Percentiles rank a stretch among this genome's conserved stretches.
Evolutionary conservation across 2,329 filamentous ascomycete genomes (phyloP).

Genomic region (Talaromyces sp.): DNA sequence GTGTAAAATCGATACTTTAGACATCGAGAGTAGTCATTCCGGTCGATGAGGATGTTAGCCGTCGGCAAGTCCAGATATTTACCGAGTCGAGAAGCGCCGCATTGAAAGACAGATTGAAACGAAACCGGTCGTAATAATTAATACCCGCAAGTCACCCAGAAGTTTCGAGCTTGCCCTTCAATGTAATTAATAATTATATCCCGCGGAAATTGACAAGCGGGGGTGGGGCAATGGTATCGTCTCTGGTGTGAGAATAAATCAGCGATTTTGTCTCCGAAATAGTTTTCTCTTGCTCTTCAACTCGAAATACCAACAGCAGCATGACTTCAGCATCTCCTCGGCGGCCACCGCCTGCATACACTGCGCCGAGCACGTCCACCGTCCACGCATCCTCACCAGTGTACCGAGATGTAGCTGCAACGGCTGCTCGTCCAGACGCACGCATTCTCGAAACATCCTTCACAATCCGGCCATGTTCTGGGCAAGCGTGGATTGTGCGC

Average conservation of each 20-base stretch:
- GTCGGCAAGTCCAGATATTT: not conserved
- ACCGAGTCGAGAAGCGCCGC: not conserved
- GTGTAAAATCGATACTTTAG: too few species aligned
- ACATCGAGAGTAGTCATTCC: not conserved
- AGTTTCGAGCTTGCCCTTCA: too few species aligned
- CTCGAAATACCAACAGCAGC: not conserved
- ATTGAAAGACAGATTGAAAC: not conserved
- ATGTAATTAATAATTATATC: too few species aligned
- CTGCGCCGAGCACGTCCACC: slow-evolving; percentile 26
- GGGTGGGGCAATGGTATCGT: not conserved
- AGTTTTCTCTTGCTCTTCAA: not conserved
- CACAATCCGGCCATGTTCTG: slow-evolving; percentile 67
- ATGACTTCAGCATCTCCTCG: slow-evolving; percentile 22
- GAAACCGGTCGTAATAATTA: not conserved
- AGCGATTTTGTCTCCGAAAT: not conserved
- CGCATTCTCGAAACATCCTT: slow-evolving; percentile 43
- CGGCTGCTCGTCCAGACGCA: slow-evolving; percentile 23
- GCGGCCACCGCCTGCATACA: slow-evolving; percentile 35
- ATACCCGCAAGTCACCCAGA: too few species aligned
- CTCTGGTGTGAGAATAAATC: not conserved
- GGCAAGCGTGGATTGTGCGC: slow-evolving; percentile 65
- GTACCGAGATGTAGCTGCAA: slow-evolving; percentile 32
- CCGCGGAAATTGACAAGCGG: not conserved
- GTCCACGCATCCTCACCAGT: slow-evolving; percentile 31
- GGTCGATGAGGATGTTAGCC: not conserved